Conservation (phyloP, 345 rosid genomes). For the Passiflora organensis region DNA sequence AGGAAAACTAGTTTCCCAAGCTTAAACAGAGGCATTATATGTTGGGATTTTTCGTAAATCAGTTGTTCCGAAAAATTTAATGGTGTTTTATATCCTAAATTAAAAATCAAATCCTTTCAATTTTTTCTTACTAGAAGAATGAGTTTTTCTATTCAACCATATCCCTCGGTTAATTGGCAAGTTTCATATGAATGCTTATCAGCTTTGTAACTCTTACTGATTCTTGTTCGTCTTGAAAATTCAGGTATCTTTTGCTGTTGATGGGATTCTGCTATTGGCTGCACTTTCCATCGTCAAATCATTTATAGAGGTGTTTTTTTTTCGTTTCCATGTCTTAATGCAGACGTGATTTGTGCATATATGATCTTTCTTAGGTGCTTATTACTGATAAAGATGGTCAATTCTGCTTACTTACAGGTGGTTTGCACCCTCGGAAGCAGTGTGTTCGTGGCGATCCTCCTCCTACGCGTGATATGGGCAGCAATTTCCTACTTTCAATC, state of each 20-base stretch:
- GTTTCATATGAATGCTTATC: too few species aligned
- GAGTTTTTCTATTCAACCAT: neutral
- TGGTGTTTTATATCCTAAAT: too few species aligned
- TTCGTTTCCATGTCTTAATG: neutral
- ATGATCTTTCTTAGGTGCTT: too few species aligned
- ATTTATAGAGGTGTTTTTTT: constrained; percentile 56
- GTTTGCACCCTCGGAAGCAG: constrained; percentile 70
- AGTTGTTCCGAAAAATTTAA: too few species aligned
- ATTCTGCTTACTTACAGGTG: constrained; percentile 42
- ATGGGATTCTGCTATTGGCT: constrained; percentile 66
- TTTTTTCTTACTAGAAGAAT: too few species aligned
- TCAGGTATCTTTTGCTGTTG: constrained; percentile 81
- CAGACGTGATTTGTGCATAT: too few species aligned
- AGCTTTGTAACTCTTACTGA: neutral
- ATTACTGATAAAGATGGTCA: neutral
- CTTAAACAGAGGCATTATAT: too few species aligned
- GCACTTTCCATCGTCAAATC: constrained; percentile 62
- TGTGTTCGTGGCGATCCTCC: constrained; percentile 52
- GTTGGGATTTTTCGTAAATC: too few species aligned
- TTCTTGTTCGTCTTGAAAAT: neutral
- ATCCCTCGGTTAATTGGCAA: too few species aligned
- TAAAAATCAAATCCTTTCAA: too few species aligned
- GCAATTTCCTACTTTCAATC: constrained; percentile 54
- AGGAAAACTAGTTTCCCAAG: too few species aligned
- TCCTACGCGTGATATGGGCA: constrained; percentile 61